Base-by-base conservation (phyloP, 176 grass and related monocot genomes). In the Eleusine indica region DNA sequence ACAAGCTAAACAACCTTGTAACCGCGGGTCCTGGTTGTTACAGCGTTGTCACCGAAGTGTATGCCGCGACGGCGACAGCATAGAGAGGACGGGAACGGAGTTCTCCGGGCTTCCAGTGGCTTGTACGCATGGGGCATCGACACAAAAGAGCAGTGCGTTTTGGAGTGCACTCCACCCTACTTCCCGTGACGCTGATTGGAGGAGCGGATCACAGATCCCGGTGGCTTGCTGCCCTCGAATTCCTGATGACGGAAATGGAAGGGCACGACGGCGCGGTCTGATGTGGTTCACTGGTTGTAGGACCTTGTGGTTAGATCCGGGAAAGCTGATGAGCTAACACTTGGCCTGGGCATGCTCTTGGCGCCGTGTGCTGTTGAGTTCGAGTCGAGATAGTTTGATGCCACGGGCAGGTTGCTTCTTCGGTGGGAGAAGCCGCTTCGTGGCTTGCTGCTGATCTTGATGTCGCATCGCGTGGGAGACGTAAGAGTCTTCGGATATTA, bases 121-220 rank as follows among this genome's bases (percentile, higher is more conserved):
- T 89, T 90, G 80, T 79, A 90, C 88, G 88, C 88, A 21, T 79
- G 74, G 74, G 44, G 12, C 83, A 73, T 74, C 66, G 66, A 77
- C 78, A 62, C 58, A 4, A 57, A 19, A 0, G 14, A 2, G 12
- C 42, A 3, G 70, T 63, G 88, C 54, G 74, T 16, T 86, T 32
- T 86, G 80, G 80, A 83, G 84, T 86, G 80, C 84, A 90, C 79
- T 87, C 71, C 72, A 87, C 85, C 58, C 71, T 39, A 64, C 22
- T 30, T 11, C 25, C 3, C 4, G 44, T 11, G n/a, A 2, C 17
- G n/a, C 15, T 32, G 35, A 80, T 74, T 80, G 84, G 84, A 57
- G 54, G n/a, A 49, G n/a, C 40, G 4, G 57, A 19, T 19, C 52
- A 3, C 52, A 3, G 18, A 58, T 58, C 30, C 49, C 9, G 35